These are phyloP conservation scores for Kuraishia borneana DNA, from an alignment of 805 yeast species.

Conservation along the genomic window DNA sequence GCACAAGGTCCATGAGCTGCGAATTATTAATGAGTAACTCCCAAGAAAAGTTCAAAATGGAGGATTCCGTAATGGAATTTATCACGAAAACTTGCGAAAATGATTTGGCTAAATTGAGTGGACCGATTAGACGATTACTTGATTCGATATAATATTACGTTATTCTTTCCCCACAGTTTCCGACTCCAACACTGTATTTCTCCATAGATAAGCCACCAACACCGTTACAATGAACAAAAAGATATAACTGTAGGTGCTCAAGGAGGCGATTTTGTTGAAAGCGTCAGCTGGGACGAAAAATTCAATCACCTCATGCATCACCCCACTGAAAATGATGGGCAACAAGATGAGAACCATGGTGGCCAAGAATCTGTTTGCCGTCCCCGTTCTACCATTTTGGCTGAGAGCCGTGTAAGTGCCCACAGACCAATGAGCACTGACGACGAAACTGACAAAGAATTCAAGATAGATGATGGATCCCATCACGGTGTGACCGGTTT, in stretches of 20 bases:
- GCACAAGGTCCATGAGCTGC: no score
- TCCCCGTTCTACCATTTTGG: conserved; percentile 2
- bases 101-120: no score
- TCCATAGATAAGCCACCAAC: conserved; percentile 15
- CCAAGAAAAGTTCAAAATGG: no score
- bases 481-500: conserved; percentile 8
- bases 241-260: conserved; percentile 12
- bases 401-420: conserved; percentile 10
- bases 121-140: no score
- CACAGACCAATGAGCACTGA: conserved; percentile 8
- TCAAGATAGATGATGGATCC: conserved; percentile 13
- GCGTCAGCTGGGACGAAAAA: conserved; percentile 6
- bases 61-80: no score
- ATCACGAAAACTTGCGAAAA: no score
- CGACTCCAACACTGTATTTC: conserved; percentile 5
- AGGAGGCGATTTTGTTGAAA: conserved; percentile 9
- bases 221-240: conserved; percentile 12
- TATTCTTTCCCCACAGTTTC: conserved; percentile 1
- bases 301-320: conserved; percentile 9
- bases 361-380: conserved; percentile 5
- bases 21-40: no score
- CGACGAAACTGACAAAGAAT: conserved; percentile 8
- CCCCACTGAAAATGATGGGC: conserved; percentile 9
- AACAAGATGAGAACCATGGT: conserved; percentile 9
- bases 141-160: no score